phyloP scores from a whole-genome alignment of 345 rosid species.

The Sonneratia alba region DNA sequence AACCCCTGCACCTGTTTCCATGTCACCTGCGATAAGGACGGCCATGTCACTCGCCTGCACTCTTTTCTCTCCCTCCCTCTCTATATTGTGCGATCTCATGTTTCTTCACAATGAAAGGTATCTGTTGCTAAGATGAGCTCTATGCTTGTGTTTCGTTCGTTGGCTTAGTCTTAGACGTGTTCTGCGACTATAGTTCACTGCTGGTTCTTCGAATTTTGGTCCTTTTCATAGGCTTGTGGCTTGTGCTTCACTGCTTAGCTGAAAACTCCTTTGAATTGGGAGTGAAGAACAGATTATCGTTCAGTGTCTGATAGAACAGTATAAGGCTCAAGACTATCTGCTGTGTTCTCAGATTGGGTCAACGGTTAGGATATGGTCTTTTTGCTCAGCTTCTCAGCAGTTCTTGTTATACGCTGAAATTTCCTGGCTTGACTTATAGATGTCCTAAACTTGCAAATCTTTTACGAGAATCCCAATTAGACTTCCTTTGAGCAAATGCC shows the following conservation, averaged over 20 bases:
- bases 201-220: background rate
- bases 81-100: background rate
- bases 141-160: background rate
- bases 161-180: background rate
- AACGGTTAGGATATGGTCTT: background rate
- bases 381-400: background rate
- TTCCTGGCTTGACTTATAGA: background rate
- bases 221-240: background rate
- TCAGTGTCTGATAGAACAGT: no score
- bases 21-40: slow-evolving; percentile 74
- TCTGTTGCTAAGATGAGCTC: background rate
- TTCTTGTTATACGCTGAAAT: background rate
- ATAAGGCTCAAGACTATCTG: no score
- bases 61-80: background rate
- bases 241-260: background rate
- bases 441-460: no score
- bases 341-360: background rate
- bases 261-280: background rate
- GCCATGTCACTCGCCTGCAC: slow-evolving; percentile 84
- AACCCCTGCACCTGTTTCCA: slow-evolving; percentile 98
- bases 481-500: no score
- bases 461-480: no score
- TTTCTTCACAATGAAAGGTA: background rate
- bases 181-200: background rate
- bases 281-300: background rate